A percentile compares a stretch with the other conserved stretches of the same genome.
These are phyloP conservation scores for Starmera dryadoides DNA, from an alignment of 805 yeast species.

Conservation along the genomic window DNA sequence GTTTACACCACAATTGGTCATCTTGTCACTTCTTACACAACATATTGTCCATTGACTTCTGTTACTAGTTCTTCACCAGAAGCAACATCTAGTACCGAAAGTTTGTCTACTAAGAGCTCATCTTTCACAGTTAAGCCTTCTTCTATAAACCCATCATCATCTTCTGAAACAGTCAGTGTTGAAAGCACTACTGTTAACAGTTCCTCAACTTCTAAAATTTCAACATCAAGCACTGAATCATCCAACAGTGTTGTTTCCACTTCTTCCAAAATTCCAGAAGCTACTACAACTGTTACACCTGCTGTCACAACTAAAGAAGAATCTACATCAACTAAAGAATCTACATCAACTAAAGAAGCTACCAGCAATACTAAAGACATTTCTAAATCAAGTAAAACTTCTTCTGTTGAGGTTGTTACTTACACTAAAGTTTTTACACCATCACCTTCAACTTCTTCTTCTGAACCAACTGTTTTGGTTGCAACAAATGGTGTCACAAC, in stretches of 20 bases:
- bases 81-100: no score
- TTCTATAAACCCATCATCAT: no score
- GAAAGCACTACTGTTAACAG: neutral
- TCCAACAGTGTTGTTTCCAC: neutral
- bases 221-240: neutral
- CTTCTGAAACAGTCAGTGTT: neutral
- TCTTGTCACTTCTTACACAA: constrained; percentile 20
- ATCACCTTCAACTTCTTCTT: constrained; percentile 5
- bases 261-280: neutral
- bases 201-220: neutral
- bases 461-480: constrained; percentile 10
- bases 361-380: neutral
- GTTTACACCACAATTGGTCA: neutral
- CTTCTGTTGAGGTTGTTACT: neutral
- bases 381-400: neutral
- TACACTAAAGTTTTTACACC: neutral
- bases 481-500: neutral
- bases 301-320: neutral
- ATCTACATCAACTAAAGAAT: neutral
- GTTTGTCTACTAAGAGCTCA: no score
- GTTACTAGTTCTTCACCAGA: constrained; percentile 10
- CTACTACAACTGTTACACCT: neutral
- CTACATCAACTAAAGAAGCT: neutral
- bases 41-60: constrained; percentile 18
- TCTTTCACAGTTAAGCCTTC: no score